Evolutionary conservation across 177 flowering plant genomes (phyloP).

Genomic region (Vitis hybrid): DNA sequence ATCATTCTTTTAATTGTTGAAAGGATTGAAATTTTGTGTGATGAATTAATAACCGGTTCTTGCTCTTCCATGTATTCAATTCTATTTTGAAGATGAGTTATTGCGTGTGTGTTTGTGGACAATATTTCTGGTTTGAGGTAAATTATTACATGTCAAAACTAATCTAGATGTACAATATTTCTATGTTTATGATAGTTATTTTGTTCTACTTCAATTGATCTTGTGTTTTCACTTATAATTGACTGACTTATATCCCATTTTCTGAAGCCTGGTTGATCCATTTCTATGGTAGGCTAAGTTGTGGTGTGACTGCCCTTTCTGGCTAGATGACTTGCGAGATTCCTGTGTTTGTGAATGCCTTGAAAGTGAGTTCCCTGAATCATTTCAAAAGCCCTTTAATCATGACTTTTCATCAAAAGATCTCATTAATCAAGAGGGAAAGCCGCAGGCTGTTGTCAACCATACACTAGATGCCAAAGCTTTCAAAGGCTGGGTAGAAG

Average conservation of each 20-base stretch:
- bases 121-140: neutral
- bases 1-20: no score
- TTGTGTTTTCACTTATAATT: neutral
- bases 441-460: constrained; percentile 81
- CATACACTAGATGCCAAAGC: constrained; percentile 77
- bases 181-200: neutral
- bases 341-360: constrained; percentile 98
- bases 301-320: constrained; percentile 98
- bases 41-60: no score
- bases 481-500: constrained; percentile 84
- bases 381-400: constrained; percentile 56
- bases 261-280: neutral
- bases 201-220: neutral
- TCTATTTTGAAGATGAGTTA: no score
- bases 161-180: no score
- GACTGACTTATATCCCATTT: neutral
- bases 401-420: constrained; percentile 55
- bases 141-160: no score
- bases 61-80: no score
- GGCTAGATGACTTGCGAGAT: constrained; percentile 96
- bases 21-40: no score
- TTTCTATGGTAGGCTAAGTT: constrained; percentile 62
- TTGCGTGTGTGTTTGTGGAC: no score
- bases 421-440: constrained; percentile 88
- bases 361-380: constrained; percentile 87